These are phyloP conservation scores for Fomitopsis serialis DNA, from an alignment of 768 basidiomycete genomes.

Conservation along the genomic window DNA sequence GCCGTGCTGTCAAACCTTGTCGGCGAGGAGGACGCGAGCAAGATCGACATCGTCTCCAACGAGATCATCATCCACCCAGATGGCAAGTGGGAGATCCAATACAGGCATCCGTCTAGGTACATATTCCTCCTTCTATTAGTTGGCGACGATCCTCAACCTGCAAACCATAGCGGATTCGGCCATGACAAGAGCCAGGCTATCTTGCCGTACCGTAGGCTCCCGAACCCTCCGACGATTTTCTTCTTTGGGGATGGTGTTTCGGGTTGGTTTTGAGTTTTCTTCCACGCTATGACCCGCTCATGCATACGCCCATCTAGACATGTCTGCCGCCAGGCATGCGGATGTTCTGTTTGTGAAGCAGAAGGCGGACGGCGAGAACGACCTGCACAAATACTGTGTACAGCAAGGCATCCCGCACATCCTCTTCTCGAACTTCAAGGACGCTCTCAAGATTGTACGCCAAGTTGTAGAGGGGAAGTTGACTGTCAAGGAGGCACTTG, in stretches of 20 bases:
- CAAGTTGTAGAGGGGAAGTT: conserved; percentile 69
- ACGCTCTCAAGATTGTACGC: conserved; percentile 54
- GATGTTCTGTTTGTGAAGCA: conserved; percentile 94
- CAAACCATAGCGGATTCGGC: conserved; percentile 61
- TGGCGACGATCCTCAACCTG: neutral
- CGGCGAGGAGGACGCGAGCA: conserved; percentile 61
- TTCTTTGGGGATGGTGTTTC: conserved; percentile 99
- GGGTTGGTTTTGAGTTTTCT: conserved; percentile 39
- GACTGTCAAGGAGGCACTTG: conserved; percentile 44
- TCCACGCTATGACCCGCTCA: neutral
- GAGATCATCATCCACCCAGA: conserved; percentile 63
- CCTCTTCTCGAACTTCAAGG: conserved; percentile 66
- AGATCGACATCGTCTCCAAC: conserved; percentile 94
- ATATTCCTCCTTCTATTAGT: conserved; percentile 8
- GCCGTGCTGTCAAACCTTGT: conserved; percentile 83
- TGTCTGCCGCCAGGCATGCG: conserved; percentile 89
- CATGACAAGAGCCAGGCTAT: conserved; percentile 98
- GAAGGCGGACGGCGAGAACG: conserved; percentile 74
- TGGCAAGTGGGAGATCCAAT: conserved; percentile 78
- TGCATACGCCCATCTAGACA: conserved; percentile 42
- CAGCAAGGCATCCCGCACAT: conserved; percentile 76
- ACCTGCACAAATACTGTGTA: conserved; percentile 79
- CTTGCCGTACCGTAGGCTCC: conserved; percentile 75
- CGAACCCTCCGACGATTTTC: conserved; percentile 74
- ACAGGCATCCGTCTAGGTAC: conserved; percentile 83